Conservation (phyloP, 139 green algal genomes). For the Micromonas pusilla region DNA sequence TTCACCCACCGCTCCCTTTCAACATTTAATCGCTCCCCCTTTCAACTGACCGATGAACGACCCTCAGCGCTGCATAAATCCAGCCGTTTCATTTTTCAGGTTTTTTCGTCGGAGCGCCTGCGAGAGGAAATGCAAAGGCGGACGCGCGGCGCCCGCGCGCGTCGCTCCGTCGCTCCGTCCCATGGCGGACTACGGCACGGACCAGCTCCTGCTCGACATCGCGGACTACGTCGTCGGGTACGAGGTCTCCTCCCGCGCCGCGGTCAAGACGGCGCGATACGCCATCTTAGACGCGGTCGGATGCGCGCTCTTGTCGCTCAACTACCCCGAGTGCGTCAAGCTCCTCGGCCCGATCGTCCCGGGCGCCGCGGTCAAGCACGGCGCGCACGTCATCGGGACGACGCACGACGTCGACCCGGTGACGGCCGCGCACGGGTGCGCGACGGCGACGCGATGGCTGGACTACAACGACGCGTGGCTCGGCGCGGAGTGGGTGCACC, state of each 20-base stretch:
- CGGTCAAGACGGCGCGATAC: slow-evolving; percentile 28
- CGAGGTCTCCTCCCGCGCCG: not conserved
- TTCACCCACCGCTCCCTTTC: too few species aligned
- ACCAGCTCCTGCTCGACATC: slow-evolving; percentile 24
- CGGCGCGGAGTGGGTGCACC: slow-evolving; percentile 22
- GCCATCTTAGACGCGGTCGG: slow-evolving; percentile 9
- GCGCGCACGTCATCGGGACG: slow-evolving; percentile 22
- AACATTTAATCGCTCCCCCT: too few species aligned
- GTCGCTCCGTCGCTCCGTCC: too few species aligned
- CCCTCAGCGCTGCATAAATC: too few species aligned
- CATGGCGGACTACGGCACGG: slow-evolving; percentile 8
- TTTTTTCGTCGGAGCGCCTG: too few species aligned
- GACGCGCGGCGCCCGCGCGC: not conserved
- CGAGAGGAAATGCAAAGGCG: not conserved
- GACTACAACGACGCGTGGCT: slow-evolving; percentile 24
- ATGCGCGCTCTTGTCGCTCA: not conserved
- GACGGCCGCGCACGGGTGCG: not conserved
- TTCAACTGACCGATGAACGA: too few species aligned
- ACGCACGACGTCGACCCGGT: slow-evolving; percentile 21
- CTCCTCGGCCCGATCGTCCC: slow-evolving; percentile 21
- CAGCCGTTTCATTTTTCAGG: too few species aligned
- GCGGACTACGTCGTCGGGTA: slow-evolving; percentile 26
- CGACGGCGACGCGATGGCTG: slow-evolving; percentile 9
- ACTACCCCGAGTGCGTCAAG: slow-evolving; percentile 20
- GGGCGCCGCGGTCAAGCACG: slow-evolving; percentile 9